Percentiles rank a stretch among this genome's conserved stretches.
Conservation (phyloP, 768 basidiomycete genomes). For the Termitomyces eurrhizus region DNA sequence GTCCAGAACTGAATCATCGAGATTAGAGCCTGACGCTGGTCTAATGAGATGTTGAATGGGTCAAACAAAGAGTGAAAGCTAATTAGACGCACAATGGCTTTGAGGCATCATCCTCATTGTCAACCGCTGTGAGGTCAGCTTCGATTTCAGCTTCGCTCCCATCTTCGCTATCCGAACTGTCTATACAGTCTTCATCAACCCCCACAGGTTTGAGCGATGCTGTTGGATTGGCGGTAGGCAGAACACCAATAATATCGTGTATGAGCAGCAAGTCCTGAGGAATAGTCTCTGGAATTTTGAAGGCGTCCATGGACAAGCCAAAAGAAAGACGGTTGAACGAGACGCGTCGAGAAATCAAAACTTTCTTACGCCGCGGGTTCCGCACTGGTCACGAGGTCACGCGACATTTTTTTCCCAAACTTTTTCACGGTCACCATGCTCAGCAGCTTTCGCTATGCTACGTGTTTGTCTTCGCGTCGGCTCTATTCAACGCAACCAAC, state of each 20-base stretch:
- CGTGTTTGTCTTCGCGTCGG: constrained; percentile 24
- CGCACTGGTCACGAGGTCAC: constrained; percentile 15
- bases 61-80: constrained; percentile 10
- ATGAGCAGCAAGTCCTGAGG: constrained; percentile 78
- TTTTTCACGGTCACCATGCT: constrained; percentile 15
- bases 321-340: neutral
- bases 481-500: constrained; percentile 48
- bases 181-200: constrained; percentile 41
- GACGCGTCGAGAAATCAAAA: constrained; percentile 15
- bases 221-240: neutral
- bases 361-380: constrained; percentile 2
- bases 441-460: constrained; percentile 13
- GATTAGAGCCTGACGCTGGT: constrained; percentile 5
- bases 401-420: constrained; percentile 15
- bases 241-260: constrained; percentile 53
- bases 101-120: constrained; percentile 34
- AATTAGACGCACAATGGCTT: constrained; percentile 15
- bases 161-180: constrained; percentile 48
- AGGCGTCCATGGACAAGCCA: constrained; percentile 33
- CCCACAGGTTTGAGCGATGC: neutral
- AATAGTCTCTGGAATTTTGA: constrained; percentile 57
- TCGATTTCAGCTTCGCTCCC: constrained; percentile 75
- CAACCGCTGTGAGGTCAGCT: constrained; percentile 44
- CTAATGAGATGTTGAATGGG: constrained; percentile 11
- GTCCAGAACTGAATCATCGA: constrained; percentile 12